Evolutionary conservation across 2,329 filamentous ascomycete genomes (phyloP), one percentile per base, ranked within the genome.

Genomic region (Penicillium sp.): DNA sequence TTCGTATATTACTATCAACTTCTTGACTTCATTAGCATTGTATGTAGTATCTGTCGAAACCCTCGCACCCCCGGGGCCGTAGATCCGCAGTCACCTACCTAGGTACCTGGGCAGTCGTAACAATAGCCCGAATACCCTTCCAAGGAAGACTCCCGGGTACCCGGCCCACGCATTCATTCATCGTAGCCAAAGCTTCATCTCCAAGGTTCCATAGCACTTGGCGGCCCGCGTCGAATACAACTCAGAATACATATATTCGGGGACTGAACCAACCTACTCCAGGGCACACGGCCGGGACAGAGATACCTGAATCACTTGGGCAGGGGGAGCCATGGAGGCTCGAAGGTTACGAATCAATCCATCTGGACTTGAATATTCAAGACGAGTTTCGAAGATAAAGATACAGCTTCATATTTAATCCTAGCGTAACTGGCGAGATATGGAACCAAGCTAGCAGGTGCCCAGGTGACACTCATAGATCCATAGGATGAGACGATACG

Each of bases 171-270:
- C 15, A 18, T 18, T 18, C 32, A 37, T 37, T 18, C 18, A 37
- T 3, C 8, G 9, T 28, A 8, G 8, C 27, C 27, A 9, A 9
- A 28, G 27, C 4, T 5, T 37, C 33, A 20, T 3, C 33, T 10
- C 15, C 15, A 23, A 23, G 20, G 20, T 23, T 37, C 33, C 33
- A 20, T 3, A 9, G 8, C 15, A 20, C 3, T 37, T 7, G 49
- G 90, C 1, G 89, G 91, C 91, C 91, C 20, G 4, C 20, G 96
- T 54, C 89, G 75, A 62, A 96, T 76, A 65, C 87, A 92, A 51
- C 81, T 90, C 39, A 96, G 81, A 63, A 96, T 23, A 23, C 20
- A 23, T 23, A 23, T 23, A 23, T 23, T 23, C 1, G 20, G 20
- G 20, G 3, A 23, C 1, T 23, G 20, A 23, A 23, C 20, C 20